Evolutionary conservation across 768 basidiomycete species (phyloP).

Genomic region (Boletus rubroflammeus): DNA sequence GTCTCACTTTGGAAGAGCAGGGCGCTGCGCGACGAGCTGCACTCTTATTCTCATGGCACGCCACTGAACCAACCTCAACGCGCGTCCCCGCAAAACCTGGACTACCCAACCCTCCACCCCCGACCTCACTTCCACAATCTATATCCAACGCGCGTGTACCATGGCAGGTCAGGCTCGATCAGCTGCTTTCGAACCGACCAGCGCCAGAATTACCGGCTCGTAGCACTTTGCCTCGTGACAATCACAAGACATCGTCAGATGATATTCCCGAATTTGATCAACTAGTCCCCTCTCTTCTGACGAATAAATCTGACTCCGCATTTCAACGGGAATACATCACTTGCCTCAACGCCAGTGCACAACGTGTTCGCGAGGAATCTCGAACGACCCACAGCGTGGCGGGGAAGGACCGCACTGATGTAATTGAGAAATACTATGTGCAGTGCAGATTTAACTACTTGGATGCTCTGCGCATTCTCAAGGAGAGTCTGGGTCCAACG

Average conservation of each 20-base stretch:
- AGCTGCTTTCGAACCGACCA: not conserved
- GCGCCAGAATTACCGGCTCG: not conserved
- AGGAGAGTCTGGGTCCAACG: conserved; percentile 10
- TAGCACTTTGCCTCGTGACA: not conserved
- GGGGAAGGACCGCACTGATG: not conserved
- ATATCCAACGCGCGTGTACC: not conserved
- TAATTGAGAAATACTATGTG: not conserved
- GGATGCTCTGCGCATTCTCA: not conserved
- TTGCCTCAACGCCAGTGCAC: not conserved
- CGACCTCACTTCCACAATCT: not conserved
- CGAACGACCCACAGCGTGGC: not conserved
- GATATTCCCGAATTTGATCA: not conserved
- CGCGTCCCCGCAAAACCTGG: not conserved
- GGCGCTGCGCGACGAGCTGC: not conserved
- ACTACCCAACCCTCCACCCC: not conserved
- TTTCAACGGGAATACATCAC: conserved; percentile 16
- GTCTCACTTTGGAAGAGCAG: too few species aligned
- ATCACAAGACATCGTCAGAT: not conserved
- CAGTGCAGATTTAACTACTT: not conserved
- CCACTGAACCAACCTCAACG: not conserved
- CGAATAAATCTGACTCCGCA: too few species aligned
- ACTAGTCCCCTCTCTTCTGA: not conserved
- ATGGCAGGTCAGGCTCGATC: not conserved
- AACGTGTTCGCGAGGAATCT: not conserved
- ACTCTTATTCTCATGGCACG: not conserved